A percentile compares a stretch with the other conserved stretches of the same genome.
Evolutionary conservation across 495 filamentous ascomycete species (phyloP).

Genomic region (Podospora didyma): DNA sequence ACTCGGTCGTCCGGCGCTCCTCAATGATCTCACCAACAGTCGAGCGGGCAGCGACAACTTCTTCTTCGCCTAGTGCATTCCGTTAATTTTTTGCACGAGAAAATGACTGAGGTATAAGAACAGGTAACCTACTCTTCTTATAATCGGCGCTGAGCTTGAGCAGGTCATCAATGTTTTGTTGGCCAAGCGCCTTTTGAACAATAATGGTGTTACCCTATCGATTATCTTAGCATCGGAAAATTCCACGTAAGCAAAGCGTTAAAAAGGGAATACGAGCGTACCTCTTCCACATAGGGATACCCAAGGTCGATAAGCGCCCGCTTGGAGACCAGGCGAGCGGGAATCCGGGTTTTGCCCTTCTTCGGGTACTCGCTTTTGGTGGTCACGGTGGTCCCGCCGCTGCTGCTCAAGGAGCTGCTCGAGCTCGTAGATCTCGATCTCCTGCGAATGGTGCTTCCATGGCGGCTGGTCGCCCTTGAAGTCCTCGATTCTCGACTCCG

Average conservation of each 20-base stretch:
- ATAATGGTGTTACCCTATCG: constrained; percentile 69
- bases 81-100: constrained; percentile 15
- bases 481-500: constrained; percentile 30
- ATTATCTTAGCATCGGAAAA: constrained; percentile 24
- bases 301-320: constrained; percentile 76
- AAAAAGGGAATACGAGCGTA: constrained; percentile 29
- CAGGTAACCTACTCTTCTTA: constrained; percentile 41
- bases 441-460: constrained; percentile 16
- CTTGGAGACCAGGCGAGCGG: constrained; percentile 68
- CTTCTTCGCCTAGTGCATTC: constrained; percentile 31
- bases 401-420: constrained; percentile 44
- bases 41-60: constrained; percentile 34
- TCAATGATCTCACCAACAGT: constrained; percentile 32
- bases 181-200: constrained; percentile 75
- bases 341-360: constrained; percentile 85
- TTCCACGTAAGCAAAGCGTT: constrained; percentile 1
- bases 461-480: constrained; percentile 27
- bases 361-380: constrained; percentile 63
- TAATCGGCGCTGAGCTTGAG: constrained; percentile 76
- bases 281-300: constrained; percentile 85
- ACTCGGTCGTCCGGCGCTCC: constrained; percentile 28
- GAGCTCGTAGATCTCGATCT: constrained; percentile 33
- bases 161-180: constrained; percentile 85
- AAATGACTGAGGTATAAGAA: background rate
- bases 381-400: constrained; percentile 39